Conservation (phyloP, 257 asterid genomes). For the Salvia rosmarinus region DNA sequence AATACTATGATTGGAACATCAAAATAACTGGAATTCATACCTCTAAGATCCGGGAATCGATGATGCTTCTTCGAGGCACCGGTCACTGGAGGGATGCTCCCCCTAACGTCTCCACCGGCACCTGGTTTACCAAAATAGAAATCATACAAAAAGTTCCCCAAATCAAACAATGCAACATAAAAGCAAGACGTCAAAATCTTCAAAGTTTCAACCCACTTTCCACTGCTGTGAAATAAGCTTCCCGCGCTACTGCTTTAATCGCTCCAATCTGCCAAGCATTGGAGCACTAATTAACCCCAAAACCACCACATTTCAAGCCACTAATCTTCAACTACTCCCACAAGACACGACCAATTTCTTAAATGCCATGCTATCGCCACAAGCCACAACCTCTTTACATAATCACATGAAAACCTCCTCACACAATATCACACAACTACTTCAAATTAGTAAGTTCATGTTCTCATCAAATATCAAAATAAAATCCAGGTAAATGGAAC, state of each 20-base stretch:
- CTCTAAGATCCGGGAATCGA: constrained; percentile 69
- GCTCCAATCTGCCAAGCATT: constrained; percentile 71
- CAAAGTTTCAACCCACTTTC: constrained; percentile 64
- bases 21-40: constrained; percentile 32
- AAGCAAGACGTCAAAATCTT: not conserved
- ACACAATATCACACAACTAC: too few species aligned
- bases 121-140: constrained; percentile 42
- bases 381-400: too few species aligned
- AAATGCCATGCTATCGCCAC: too few species aligned
- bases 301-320: not conserved
- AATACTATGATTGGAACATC: too few species aligned
- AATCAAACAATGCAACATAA: not conserved
- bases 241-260: constrained; percentile 82
- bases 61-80: constrained; percentile 58
- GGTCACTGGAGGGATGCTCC: constrained; percentile 48
- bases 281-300: not conserved
- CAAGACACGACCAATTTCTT: too few species aligned
- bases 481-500: not conserved
- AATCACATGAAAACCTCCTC: too few species aligned
- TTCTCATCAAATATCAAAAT: too few species aligned
- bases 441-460: too few species aligned
- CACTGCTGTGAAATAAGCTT: constrained; percentile 68
- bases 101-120: constrained; percentile 48
- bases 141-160: not conserved
- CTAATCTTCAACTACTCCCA: too few species aligned